A percentile compares a stretch with the other conserved stretches of the same genome.
Conservation (phyloP, 352 stramenopile species). For the Phytophthora hybrid region DNA sequence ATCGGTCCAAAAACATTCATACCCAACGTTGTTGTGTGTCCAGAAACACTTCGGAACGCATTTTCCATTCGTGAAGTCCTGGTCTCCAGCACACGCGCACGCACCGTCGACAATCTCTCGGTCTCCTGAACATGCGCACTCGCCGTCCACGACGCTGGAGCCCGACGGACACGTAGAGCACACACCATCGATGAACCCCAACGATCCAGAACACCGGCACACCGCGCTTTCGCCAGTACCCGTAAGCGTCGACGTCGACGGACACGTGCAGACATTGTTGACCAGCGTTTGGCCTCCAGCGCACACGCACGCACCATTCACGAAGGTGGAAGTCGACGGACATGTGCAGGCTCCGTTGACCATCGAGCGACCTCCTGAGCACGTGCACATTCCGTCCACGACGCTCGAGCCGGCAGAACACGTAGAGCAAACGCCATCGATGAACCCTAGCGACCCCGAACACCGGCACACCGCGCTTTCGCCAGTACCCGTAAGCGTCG, state of each 20-base stretch:
- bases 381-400: neutral
- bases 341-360: neutral
- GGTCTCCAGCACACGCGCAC: neutral
- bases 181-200: neutral
- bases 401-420: neutral
- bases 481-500: no score
- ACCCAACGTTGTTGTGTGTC: slow-evolving; percentile 16
- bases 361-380: neutral
- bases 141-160: neutral
- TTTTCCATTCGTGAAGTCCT: neutral
- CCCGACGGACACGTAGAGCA: neutral
- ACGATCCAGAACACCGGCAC: neutral
- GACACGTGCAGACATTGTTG: neutral
- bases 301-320: slow-evolving; percentile 1
- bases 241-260: neutral
- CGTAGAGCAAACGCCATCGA: neutral
- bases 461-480: no score
- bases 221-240: neutral
- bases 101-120: neutral
- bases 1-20: slow-evolving; percentile 2
- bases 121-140: neutral
- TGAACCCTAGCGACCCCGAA: neutral
- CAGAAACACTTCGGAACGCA: slow-evolving; percentile 22
- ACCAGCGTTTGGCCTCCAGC: neutral
- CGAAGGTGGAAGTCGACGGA: neutral